Conservation (phyloP, 768 basidiomycete genomes). For the Tylopilus vinaceipallidus region DNA sequence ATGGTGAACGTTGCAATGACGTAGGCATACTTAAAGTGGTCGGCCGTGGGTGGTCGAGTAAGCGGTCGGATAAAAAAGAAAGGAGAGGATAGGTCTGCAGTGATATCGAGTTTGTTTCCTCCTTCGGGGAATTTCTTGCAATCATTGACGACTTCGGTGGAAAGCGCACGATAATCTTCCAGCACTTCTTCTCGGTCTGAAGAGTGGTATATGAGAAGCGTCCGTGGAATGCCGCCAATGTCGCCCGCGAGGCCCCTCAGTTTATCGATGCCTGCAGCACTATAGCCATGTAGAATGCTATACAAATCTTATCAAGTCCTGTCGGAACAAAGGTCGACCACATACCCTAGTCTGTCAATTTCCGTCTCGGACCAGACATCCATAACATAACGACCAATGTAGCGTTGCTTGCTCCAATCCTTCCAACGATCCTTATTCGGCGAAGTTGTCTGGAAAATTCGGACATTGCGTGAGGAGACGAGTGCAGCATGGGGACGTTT, state of each 20-base stretch:
- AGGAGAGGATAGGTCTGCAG: too few relatives aligned
- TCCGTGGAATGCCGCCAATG: neutral
- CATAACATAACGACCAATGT: neutral
- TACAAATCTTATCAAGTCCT: too few relatives aligned
- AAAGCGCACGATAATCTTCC: neutral
- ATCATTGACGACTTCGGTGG: too few relatives aligned
- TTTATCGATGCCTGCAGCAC: neutral
- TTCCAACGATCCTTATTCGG: neutral
- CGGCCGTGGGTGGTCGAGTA: too few relatives aligned
- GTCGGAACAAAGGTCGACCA: neutral
- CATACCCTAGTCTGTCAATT: neutral
- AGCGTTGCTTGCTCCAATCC: neutral
- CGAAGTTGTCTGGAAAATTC: neutral
- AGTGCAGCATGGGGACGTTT: neutral
- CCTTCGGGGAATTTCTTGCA: too few relatives aligned
- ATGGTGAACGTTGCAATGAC: too few relatives aligned
- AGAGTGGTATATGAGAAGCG: neutral
- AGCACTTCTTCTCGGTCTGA: neutral
- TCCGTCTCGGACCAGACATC: slow-evolving; percentile 1
- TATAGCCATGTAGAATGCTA: too few relatives aligned
- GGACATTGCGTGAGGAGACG: neutral
- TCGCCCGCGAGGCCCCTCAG: neutral
- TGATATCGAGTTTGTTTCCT: too few relatives aligned
- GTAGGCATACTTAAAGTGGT: too few relatives aligned
- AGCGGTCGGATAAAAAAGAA: too few relatives aligned